A percentile compares a stretch with the other conserved stretches of the same genome.
Evolutionary conservation across 1,139 yeast species (phyloP).

Genomic region (Saccharomyces pastorianus): DNA sequence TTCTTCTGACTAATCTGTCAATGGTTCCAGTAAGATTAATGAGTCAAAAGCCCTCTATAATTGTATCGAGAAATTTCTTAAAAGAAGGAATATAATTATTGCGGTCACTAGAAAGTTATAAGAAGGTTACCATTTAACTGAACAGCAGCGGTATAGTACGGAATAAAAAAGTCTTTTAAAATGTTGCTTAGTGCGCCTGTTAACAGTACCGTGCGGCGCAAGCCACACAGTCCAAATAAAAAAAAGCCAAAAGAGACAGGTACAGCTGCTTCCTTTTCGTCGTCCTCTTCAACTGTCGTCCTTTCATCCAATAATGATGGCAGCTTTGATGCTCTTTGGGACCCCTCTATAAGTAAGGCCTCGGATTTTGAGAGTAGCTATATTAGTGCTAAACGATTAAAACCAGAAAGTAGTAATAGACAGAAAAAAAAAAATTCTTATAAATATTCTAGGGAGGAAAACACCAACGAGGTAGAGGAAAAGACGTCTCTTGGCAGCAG

Average conservation of each 20-base stretch:
- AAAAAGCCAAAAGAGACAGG: neutral
- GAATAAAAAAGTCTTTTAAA: neutral
- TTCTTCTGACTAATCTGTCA: neutral
- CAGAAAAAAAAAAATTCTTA: neutral
- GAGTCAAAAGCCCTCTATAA: neutral
- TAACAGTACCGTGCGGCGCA: neutral
- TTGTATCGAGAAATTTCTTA: neutral
- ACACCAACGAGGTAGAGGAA: neutral
- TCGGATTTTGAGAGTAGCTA: neutral
- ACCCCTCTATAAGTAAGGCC: neutral
- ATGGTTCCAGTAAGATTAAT: neutral
- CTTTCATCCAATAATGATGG: neutral
- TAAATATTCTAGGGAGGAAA: neutral
- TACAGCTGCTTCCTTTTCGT: neutral
- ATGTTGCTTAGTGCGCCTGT: neutral
- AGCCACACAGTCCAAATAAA: neutral
- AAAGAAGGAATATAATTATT: neutral
- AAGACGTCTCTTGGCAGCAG: neutral
- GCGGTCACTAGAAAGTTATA: neutral
- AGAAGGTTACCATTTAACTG: neutral
- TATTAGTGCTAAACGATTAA: neutral
- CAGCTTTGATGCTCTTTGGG: neutral
- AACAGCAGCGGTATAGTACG: neutral
- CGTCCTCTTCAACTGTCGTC: neutral
- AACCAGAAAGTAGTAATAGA: neutral